These are phyloP conservation scores for Dentiscutata heterogama DNA, from an alignment of 371 early-diverging fungal species.

Conservation along the genomic window DNA sequence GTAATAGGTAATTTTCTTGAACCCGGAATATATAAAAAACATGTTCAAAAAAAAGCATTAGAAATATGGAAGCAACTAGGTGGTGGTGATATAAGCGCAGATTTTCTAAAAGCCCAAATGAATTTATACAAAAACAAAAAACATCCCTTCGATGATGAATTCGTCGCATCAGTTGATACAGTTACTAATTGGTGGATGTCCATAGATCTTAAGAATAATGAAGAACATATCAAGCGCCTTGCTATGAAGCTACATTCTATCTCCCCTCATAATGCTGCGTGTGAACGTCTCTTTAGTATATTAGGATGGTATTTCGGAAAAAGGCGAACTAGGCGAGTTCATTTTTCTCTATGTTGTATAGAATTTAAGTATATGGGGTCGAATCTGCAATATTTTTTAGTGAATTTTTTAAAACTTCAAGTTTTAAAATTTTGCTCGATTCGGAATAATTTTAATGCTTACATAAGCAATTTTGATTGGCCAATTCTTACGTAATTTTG, in stretches of 20 bases:
- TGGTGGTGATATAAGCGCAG: not conserved
- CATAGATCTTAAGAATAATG: not conserved
- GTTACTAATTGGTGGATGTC: not conserved
- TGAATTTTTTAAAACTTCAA: too few species aligned
- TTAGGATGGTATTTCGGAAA: not conserved
- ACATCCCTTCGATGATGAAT: not conserved
- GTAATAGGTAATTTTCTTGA: too few species aligned
- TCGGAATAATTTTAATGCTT: too few species aligned
- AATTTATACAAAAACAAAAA: not conserved
- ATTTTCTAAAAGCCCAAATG: not conserved
- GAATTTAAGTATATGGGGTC: too few species aligned
- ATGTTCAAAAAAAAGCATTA: too few species aligned
- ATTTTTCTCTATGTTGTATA: not conserved
- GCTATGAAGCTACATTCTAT: not conserved
- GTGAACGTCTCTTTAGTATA: not conserved
- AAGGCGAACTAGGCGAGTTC: not conserved
- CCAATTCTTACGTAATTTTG: too few species aligned
- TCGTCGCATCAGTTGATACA: not conserved
- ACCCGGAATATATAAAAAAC: too few species aligned
- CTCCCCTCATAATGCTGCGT: not conserved
- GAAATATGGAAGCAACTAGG: too few species aligned
- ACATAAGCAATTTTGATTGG: too few species aligned
- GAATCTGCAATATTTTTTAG: too few species aligned
- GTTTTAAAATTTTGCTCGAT: too few species aligned
- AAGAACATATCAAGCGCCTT: not conserved